phyloP scores from a whole-genome alignment of 2,329 filamentous ascomycete genomes.

The Gnomoniopsis sp. region DNA sequence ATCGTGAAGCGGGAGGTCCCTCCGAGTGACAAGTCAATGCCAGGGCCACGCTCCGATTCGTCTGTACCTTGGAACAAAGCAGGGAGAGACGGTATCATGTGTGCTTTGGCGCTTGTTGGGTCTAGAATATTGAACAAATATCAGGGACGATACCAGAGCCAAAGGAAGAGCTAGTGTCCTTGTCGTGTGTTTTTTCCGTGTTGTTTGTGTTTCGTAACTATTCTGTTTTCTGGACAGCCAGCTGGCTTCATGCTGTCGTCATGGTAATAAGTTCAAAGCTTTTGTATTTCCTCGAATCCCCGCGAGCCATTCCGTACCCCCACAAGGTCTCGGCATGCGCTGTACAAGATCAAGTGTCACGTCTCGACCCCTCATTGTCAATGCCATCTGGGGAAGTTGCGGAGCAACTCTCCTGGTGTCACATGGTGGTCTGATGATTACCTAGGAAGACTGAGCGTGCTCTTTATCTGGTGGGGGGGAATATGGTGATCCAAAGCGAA shows the following conservation, averaged over 20 bases:
- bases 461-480: slow-evolving; percentile 1
- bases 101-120: slow-evolving; percentile 4
- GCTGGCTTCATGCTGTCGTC: background rate
- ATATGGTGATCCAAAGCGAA: slow-evolving; percentile 14
- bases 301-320: background rate
- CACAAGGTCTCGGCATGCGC: slow-evolving; percentile 1
- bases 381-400: slow-evolving; percentile 3
- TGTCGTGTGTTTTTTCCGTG: background rate
- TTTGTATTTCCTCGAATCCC: background rate
- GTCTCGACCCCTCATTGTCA: too few species aligned
- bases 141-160: background rate
- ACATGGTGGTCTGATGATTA: slow-evolving; percentile 9
- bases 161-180: slow-evolving; percentile 3
- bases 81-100: slow-evolving; percentile 2
- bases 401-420: background rate
- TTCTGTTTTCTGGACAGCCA: background rate
- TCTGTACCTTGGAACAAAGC: slow-evolving; percentile 4
- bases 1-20: background rate
- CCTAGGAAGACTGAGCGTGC: slow-evolving; percentile 8
- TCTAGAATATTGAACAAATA: background rate
- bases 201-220: background rate
- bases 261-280: slow-evolving; percentile 2
- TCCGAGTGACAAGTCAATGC: slow-evolving; percentile 9
- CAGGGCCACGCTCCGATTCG: background rate
- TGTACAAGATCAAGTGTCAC: slow-evolving; percentile 1